Percentiles rank a stretch among this genome's conserved stretches.
Conservation (phyloP, 495 filamentous ascomycete genomes). For the Aspergillus heteromorphus region DNA sequence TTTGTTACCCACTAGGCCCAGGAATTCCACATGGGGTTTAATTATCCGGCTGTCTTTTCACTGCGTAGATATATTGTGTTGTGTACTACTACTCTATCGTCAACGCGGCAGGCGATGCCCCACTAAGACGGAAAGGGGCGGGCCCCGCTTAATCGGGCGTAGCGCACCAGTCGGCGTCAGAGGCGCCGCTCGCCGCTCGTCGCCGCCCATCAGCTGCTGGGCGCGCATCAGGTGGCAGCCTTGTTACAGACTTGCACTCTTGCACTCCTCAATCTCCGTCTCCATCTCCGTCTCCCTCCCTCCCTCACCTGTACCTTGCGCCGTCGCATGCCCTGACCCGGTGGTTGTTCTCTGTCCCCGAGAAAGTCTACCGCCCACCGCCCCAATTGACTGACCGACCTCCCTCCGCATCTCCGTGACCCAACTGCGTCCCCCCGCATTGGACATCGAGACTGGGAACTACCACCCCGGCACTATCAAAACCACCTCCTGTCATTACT, state of each 20-base stretch:
- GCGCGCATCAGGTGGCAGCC: constrained; percentile 22
- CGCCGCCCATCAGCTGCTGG: constrained; percentile 15
- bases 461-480: constrained; percentile 2
- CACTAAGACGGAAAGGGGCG: neutral
- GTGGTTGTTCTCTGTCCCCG: neutral
- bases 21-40: no score
- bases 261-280: neutral
- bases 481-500: neutral
- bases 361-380: neutral
- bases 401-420: neutral
- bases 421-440: constrained; percentile 30
- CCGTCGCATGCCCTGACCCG: neutral
- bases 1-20: no score
- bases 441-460: constrained; percentile 7
- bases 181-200: constrained; percentile 16
- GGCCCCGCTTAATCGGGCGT: constrained; percentile 13
- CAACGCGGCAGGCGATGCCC: neutral
- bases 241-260: neutral
- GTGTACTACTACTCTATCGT: neutral
- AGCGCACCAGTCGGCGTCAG: constrained; percentile 12
- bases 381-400: neutral
- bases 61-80: neutral
- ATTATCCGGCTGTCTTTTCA: neutral
- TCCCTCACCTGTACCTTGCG: neutral
- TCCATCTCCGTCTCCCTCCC: neutral